These are phyloP conservation scores for Globisporangium rhizosaccharum DNA, from an alignment of 352 stramenopile genomes.

Conservation along the genomic window DNA sequence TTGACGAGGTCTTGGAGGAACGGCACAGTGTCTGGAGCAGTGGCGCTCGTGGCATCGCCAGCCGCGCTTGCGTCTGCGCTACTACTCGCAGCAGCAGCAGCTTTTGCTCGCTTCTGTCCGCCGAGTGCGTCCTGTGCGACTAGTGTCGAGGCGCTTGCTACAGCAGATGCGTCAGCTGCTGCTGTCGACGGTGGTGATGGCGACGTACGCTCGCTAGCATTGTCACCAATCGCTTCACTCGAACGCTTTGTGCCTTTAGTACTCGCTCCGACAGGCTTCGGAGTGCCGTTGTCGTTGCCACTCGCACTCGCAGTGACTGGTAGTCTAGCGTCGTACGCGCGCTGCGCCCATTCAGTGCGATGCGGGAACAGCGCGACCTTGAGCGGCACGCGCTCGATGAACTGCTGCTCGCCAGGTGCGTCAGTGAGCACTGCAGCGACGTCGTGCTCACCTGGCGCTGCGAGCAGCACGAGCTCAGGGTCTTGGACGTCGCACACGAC, in stretches of 20 bases:
- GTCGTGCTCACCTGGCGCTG: not conserved
- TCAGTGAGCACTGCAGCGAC: not conserved
- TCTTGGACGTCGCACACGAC: conserved; percentile 70
- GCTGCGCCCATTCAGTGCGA: conserved; percentile 42
- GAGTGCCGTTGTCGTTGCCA: not conserved
- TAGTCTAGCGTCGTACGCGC: conserved; percentile 20
- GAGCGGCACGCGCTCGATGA: conserved; percentile 61
- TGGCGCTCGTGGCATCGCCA: not conserved
- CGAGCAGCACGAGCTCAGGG: conserved; percentile 58
- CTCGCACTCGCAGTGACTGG: not conserved
- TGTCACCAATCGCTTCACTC: conserved; percentile 29
- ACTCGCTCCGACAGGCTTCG: not conserved
- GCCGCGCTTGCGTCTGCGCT: conserved; percentile 14
- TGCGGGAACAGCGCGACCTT: conserved; percentile 60
- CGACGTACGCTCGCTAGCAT: not conserved
- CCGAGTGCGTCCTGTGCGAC: not conserved
- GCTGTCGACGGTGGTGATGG: conserved; percentile 3
- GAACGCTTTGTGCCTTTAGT: conserved; percentile 39
- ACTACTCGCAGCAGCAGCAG: not conserved
- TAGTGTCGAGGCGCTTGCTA: not conserved
- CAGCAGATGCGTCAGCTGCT: not conserved
- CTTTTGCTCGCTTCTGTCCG: not conserved
- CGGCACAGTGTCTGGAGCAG: not conserved
- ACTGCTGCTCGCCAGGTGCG: conserved; percentile 17
- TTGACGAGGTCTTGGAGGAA: conserved; percentile 33